phyloP scores from a whole-genome alignment of 2,329 filamentous ascomycete genomes.

The Paracamarosporium sp. region DNA sequence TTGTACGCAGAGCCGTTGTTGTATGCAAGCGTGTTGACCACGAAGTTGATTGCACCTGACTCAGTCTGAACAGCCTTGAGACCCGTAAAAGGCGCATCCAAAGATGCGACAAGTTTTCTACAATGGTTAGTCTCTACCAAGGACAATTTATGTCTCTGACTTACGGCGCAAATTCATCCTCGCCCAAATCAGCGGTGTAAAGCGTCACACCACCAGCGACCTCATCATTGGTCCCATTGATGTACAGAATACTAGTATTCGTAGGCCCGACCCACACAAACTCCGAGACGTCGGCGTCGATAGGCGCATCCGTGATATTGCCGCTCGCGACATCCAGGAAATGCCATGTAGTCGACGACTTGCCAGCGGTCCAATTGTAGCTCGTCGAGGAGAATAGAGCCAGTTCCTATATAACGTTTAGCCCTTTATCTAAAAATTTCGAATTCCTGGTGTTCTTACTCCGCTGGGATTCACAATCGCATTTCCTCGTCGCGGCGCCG shows the following conservation, averaged over 20 bases:
- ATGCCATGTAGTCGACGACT: slow-evolving; percentile 57
- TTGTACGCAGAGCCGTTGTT: slow-evolving; percentile 74
- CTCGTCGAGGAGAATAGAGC: slow-evolving; percentile 42
- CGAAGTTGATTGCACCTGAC: slow-evolving; percentile 52
- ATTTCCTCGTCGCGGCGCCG: slow-evolving; percentile 38
- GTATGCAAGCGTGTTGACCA: slow-evolving; percentile 66
- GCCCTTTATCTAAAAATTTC: neutral
- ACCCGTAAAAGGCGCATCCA: slow-evolving; percentile 57
- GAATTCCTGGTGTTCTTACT: slow-evolving; percentile 21
- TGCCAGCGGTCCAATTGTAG: slow-evolving; percentile 45
- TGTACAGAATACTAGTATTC: slow-evolving; percentile 65
- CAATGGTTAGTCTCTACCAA: neutral
- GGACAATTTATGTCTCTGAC: neutral
- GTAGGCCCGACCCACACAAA: slow-evolving; percentile 42
- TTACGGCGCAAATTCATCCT: slow-evolving; percentile 33
- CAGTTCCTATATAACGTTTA: slow-evolving; percentile 26
- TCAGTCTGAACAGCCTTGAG: slow-evolving; percentile 54
- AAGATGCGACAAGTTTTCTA: slow-evolving; percentile 41
- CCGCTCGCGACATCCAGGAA: slow-evolving; percentile 39
- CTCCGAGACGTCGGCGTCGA: slow-evolving; percentile 39
- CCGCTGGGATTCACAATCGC: slow-evolving; percentile 41
- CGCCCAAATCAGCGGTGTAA: slow-evolving; percentile 40
- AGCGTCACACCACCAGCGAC: slow-evolving; percentile 43
- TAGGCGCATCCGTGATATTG: slow-evolving; percentile 40
- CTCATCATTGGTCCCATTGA: slow-evolving; percentile 68